A percentile compares a stretch with the other conserved stretches of the same genome.
Conservation (phyloP, 495 filamentous ascomycete genomes). For the Xylaria curta region DNA sequence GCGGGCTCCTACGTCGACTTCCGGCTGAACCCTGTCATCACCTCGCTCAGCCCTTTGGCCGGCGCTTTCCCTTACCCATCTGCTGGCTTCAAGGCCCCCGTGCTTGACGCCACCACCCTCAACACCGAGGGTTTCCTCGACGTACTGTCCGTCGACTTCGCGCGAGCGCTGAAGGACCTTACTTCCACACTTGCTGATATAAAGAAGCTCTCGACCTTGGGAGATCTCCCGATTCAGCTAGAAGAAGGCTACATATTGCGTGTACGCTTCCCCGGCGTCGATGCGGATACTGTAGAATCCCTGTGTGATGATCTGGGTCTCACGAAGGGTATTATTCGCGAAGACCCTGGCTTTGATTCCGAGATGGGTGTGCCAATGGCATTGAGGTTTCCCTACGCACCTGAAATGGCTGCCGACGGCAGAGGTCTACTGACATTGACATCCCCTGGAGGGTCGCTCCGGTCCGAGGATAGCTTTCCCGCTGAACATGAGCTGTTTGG, state of each 20-base stretch:
- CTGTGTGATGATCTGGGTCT: constrained; percentile 89
- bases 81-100: constrained; percentile 41
- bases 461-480: constrained; percentile 47
- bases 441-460: constrained; percentile 54
- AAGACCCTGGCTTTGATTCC: constrained; percentile 76
- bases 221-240: constrained; percentile 81
- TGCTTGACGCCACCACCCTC: constrained; percentile 59
- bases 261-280: constrained; percentile 90
- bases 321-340: constrained; percentile 72
- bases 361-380: constrained; percentile 72
- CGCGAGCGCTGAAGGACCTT: constrained; percentile 82
- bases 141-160: constrained; percentile 85
- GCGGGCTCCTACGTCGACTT: constrained; percentile 87
- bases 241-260: constrained; percentile 65
- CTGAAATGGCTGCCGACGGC: constrained; percentile 50
- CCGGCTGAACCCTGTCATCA: constrained; percentile 83
- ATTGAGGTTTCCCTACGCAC: constrained; percentile 84
- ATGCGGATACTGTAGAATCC: constrained; percentile 79
- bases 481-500: constrained; percentile 49
- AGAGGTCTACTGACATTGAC: constrained; percentile 48
- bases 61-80: constrained; percentile 46
- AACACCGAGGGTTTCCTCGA: constrained; percentile 83
- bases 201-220: constrained; percentile 73
- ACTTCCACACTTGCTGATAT: constrained; percentile 81
- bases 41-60: constrained; percentile 71